phyloP scores from a whole-genome alignment of 345 rosid species.

The Gossypium mustelinum region DNA sequence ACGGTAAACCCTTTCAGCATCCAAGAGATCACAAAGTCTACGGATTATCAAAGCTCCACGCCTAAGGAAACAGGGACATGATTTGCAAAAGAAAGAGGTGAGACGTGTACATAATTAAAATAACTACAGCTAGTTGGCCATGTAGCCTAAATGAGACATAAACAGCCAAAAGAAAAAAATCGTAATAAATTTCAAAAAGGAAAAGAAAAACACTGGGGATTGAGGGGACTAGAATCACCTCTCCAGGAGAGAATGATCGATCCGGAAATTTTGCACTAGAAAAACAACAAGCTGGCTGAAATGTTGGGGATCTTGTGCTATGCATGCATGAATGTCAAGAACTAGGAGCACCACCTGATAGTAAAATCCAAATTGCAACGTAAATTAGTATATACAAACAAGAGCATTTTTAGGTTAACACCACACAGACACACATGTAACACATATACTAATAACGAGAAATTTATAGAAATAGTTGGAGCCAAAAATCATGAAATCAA shows the following conservation, averaged over 20 bases:
- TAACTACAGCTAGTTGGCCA: not conserved
- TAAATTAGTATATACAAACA: conserved; percentile 9
- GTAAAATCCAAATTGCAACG: conserved; percentile 8
- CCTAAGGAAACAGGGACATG: conserved; percentile 33
- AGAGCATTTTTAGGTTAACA: not conserved
- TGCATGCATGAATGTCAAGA: conserved; percentile 97
- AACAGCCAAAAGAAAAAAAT: not conserved
- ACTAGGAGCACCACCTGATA: conserved; percentile 90
- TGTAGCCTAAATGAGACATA: not conserved
- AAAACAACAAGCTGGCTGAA: conserved; percentile 91
- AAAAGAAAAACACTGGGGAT: not conserved
- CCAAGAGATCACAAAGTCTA: conserved; percentile 84
- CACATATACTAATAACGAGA: not conserved
- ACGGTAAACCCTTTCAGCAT: conserved; percentile 91
- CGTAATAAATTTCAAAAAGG: not conserved
- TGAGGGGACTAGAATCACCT: conserved; percentile 42
- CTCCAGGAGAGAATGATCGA: conserved; percentile 81
- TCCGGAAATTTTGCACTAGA: conserved; percentile 81
- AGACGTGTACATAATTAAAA: conserved; percentile 11
- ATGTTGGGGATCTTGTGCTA: conserved; percentile 81
- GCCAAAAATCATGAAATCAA: not conserved
- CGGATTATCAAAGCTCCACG: conserved; percentile 97
- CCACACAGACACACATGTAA: not conserved
- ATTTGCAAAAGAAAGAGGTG: conserved; percentile 19
- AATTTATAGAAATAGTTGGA: not conserved